Conservation (phyloP, 225 moss, liverwort and hornwort genomes). For the Pleurozium schreberi region DNA sequence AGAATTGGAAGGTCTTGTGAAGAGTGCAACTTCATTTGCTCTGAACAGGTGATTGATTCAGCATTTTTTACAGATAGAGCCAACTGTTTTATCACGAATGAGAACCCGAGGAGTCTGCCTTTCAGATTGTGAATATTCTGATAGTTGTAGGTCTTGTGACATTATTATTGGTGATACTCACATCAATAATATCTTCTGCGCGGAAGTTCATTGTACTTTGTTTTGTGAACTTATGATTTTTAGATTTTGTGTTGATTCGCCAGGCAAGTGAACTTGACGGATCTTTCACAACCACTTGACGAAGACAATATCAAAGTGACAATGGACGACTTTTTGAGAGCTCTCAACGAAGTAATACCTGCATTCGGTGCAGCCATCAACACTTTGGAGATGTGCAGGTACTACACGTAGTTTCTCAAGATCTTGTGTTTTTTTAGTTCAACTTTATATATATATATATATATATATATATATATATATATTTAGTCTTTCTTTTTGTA, state of each 20-base stretch:
- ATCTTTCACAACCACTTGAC: slow-evolving; percentile 74
- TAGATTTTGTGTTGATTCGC: not conserved
- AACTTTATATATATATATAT: not conserved
- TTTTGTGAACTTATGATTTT: not conserved
- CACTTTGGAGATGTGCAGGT: slow-evolving; percentile 92
- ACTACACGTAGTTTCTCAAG: not conserved
- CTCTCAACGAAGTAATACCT: slow-evolving; percentile 78
- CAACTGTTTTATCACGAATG: not conserved
- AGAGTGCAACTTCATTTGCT: slow-evolving; percentile 94
- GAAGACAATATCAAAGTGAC: slow-evolving; percentile 91
- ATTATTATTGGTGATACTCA: not conserved
- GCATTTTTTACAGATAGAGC: not conserved
- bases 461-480: no score
- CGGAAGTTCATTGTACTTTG: not conserved
- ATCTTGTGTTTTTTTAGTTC: not conserved
- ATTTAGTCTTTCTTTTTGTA: not conserved
- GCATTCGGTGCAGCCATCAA: slow-evolving; percentile 87
- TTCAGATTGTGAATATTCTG: not conserved
- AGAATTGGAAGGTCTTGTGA: slow-evolving; percentile 93
- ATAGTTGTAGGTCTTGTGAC: not conserved
- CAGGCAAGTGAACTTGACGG: slow-evolving; percentile 67
- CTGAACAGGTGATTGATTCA: slow-evolving; percentile 47
- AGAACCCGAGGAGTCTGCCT: not conserved
- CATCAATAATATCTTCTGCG: not conserved
- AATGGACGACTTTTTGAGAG: slow-evolving; percentile 56